Evolutionary conservation across 148 eudicot genomes (phyloP).

Genomic region (Fallopia convolvulus): DNA sequence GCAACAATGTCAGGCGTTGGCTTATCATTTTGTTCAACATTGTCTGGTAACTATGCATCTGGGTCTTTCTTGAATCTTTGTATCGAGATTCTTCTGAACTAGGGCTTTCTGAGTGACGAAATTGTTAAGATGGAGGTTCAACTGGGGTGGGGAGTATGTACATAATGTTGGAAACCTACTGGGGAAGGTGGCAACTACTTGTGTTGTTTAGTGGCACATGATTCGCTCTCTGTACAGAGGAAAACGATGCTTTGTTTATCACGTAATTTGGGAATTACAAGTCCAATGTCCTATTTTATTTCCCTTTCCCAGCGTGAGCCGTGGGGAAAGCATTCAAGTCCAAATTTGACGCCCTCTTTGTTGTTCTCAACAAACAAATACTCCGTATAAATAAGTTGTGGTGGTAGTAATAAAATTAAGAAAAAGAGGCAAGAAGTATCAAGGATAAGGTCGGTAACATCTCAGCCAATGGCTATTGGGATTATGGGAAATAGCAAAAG

Average conservation of each 20-base stretch:
- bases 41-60: background rate
- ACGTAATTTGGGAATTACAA: background rate
- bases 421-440: background rate
- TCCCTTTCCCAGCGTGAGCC: background rate
- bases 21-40: no score
- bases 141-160: conserved; percentile 1
- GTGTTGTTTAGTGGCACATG: background rate
- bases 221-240: background rate
- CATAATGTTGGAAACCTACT: background rate
- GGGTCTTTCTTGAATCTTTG: no score
- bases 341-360: background rate
- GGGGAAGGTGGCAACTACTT: conserved; percentile 3
- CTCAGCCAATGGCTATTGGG: background rate
- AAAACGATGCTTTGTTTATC: conserved; percentile 1
- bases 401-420: background rate
- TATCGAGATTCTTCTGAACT: no score
- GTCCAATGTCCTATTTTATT: background rate
- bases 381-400: background rate
- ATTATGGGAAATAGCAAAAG: background rate
- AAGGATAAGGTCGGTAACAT: conserved; percentile 4
- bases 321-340: background rate
- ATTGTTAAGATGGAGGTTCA: background rate
- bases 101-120: no score
- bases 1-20: no score
- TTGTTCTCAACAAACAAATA: background rate